Evolutionary conservation across 176 grass and related monocot genomes (phyloP).

Genomic region (Bothriochloa decipiens): DNA sequence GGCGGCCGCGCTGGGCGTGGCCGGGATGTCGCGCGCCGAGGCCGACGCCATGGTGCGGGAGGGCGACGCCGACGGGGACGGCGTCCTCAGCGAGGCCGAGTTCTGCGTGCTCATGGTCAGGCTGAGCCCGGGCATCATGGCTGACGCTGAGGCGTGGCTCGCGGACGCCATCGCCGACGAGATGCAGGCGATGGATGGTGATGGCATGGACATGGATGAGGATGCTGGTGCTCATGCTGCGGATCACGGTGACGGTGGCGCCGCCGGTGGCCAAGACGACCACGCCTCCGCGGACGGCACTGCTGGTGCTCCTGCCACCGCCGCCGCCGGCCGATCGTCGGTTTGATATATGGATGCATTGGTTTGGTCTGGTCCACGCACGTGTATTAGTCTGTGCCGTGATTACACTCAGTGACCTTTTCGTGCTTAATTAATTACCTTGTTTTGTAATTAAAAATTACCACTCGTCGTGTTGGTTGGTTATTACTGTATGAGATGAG

Average conservation of each 20-base stretch:
- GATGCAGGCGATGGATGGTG: not conserved
- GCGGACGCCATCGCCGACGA: slow-evolving; percentile 61
- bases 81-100: slow-evolving; percentile 71
- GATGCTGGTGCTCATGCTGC: not conserved
- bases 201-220: not conserved
- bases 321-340: not conserved
- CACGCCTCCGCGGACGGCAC: not conserved
- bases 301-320: not conserved
- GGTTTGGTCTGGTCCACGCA: not conserved
- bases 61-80: slow-evolving; percentile 78
- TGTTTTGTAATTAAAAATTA: not conserved
- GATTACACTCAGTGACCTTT: not conserved
- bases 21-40: slow-evolving; percentile 59
- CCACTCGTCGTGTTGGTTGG: not conserved
- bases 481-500: not conserved
- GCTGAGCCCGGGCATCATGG: slow-evolving; percentile 82
- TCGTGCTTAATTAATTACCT: not conserved
- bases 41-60: slow-evolving; percentile 72
- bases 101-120: slow-evolving; percentile 92
- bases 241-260: not conserved
- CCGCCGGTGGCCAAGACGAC: not conserved
- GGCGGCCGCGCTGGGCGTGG: slow-evolving; percentile 46
- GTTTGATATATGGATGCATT: not conserved
- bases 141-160: slow-evolving; percentile 51
- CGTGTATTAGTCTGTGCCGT: not conserved